These are phyloP conservation scores for Picochlorum sp. DNA, from an alignment of 139 green algal genomes.

Conservation along the genomic window DNA sequence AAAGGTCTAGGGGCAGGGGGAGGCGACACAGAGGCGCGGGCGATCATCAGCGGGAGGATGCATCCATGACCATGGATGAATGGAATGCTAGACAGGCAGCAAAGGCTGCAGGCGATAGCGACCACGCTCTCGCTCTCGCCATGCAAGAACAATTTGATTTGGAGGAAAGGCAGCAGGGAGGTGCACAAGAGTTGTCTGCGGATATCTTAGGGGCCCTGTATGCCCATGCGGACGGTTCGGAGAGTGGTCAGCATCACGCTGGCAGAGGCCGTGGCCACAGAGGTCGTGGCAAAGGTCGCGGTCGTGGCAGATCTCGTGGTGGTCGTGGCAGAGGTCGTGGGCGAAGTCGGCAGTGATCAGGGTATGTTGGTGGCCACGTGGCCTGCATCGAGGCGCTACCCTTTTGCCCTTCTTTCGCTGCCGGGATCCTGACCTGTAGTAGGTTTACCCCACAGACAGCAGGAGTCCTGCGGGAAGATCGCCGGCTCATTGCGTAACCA, in stretches of 20 bases:
- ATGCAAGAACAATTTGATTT: conserved; percentile 23
- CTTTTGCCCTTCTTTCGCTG: too few relatives aligned
- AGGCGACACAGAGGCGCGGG: conserved; percentile 8
- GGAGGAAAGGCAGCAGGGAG: conserved; percentile 6
- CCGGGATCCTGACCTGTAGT: too few relatives aligned
- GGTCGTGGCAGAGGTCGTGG: background rate
- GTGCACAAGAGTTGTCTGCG: background rate
- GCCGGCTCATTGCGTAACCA: too few relatives aligned
- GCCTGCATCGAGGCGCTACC: too few relatives aligned
- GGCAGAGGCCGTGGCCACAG: background rate
- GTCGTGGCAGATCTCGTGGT: background rate
- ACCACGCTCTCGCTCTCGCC: conserved; percentile 18
- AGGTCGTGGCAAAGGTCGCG: background rate
- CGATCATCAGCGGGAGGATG: conserved; percentile 21
- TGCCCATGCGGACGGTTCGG: background rate
- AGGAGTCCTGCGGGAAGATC: too few relatives aligned
- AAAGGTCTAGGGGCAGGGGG: conserved; percentile 5
- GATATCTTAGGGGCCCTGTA: conserved; percentile 3
- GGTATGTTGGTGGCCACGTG: too few relatives aligned
- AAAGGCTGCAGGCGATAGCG: background rate
- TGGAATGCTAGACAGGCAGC: conserved; percentile 23
- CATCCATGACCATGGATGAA: conserved; percentile 41
- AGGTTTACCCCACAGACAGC: too few relatives aligned
- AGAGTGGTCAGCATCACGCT: background rate
- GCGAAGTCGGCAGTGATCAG: background rate